Percentiles rank a stretch among this genome's conserved stretches.
phyloP scores from a whole-genome alignment of 371 early-diverging fungal species.

The Mucor plumbeus region DNA sequence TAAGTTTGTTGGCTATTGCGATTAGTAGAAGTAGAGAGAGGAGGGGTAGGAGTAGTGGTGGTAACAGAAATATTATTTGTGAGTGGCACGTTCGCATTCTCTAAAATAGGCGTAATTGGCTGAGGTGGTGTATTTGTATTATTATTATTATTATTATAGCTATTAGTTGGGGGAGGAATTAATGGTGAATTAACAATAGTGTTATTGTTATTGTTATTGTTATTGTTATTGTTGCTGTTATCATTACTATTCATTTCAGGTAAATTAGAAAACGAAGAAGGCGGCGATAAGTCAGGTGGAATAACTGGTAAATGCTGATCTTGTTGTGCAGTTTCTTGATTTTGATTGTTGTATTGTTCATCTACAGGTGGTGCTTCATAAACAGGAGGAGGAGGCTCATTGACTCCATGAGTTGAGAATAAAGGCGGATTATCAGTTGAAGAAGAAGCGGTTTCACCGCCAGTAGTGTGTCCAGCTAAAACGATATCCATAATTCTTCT shows the following conservation, averaged over 20 bases:
- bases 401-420: conserved; percentile 6
- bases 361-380: conserved; percentile 30
- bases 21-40: background rate
- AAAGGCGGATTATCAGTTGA: background rate
- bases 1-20: background rate
- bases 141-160: background rate
- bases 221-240: background rate
- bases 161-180: background rate
- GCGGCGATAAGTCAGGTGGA: conserved; percentile 10
- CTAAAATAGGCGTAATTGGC: conserved; percentile 12
- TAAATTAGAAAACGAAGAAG: conserved; percentile 10
- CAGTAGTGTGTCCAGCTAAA: conserved; percentile 11
- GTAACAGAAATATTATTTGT: background rate
- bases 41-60: background rate
- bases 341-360: background rate
- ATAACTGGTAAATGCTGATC: conserved; percentile 11
- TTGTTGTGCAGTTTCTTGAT: background rate
- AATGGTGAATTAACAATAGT: background rate
- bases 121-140: conserved; percentile 6
- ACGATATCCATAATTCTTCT: conserved; percentile 23
- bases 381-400: conserved; percentile 29
- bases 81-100: background rate
- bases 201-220: background rate
- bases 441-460: background rate
- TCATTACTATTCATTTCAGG: background rate